Evolutionary conservation across 73 alveolate genomes (phyloP).

Genomic region (Paramecium biaurelia): DNA sequence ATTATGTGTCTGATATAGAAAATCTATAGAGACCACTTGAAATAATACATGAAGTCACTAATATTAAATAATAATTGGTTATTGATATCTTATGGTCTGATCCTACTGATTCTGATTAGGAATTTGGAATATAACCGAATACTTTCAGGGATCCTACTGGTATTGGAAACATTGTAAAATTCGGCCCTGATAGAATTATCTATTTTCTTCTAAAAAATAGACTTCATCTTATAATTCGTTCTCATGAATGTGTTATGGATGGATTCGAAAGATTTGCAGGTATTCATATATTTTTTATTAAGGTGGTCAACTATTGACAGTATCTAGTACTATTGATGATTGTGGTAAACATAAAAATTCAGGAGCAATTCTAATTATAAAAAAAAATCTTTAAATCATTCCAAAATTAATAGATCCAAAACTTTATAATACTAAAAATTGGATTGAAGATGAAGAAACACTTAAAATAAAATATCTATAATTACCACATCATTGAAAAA

Average conservation of each 20-base stretch:
- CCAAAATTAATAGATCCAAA: slow-evolving; percentile 93
- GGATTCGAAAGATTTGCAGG: slow-evolving; percentile 98
- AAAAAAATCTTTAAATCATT: slow-evolving; percentile 84
- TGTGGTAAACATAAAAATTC: slow-evolving; percentile 99
- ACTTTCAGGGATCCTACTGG: slow-evolving; percentile 98
- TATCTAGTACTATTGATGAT: slow-evolving; percentile 94
- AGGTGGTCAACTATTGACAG: slow-evolving; percentile 94
- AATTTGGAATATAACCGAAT: slow-evolving; percentile 93
- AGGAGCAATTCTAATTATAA: slow-evolving; percentile 93
- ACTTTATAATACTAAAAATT: slow-evolving; percentile 80
- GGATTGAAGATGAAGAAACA: slow-evolving; percentile 92
- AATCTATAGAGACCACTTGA: slow-evolving; percentile 86
- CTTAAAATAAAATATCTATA: slow-evolving; percentile 88
- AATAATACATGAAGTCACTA: slow-evolving; percentile 88
- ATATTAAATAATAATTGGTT: slow-evolving; percentile 81
- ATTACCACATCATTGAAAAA: slow-evolving; percentile 82
- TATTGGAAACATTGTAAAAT: slow-evolving; percentile 96
- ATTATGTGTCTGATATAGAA: slow-evolving; percentile 83
- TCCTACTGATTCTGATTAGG: slow-evolving; percentile 93
- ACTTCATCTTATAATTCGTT: slow-evolving; percentile 86
- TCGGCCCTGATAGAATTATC: slow-evolving; percentile 98
- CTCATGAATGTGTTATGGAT: slow-evolving; percentile 99
- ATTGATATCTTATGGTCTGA: slow-evolving; percentile 94
- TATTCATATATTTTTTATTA: not conserved
- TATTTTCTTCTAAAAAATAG: slow-evolving; percentile 87